Base-by-base conservation (phyloP, 1,284 basidiomycete species). In the Mycena citricolor region DNA sequence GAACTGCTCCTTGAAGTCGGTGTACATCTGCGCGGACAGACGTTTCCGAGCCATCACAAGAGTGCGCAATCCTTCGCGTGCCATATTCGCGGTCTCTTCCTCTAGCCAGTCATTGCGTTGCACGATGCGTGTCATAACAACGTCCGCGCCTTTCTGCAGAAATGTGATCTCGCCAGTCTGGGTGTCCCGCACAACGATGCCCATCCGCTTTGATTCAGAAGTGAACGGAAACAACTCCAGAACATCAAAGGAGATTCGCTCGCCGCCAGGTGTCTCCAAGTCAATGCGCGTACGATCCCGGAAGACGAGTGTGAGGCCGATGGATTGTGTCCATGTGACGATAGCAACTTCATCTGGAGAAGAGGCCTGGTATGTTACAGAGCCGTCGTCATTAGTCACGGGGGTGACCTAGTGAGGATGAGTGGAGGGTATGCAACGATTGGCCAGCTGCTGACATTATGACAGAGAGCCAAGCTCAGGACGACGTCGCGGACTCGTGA, bases 301-400 rank as follows among this genome's bases (percentile, higher is more conserved):
- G 56, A 84, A 84, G 10, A 85, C 77, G 17, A 99, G 80, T 0
- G 87, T 89, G 4, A 99, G 72, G 0, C 95, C 95, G 47, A 99
- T 88, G 0, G 91, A 94, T 57, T 93, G 88, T 1, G 95, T 98
- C 93, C 93, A 99, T 54, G 85, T 81, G n/a, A 99, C 95, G 54
- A 99, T 98, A 37, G 97, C 97, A 23, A 98, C 97, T 70, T 99
- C 97, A 61, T 99, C 97, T 0, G 97, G 97, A 1, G 94, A 98
- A 0, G 94, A 95, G 0, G 97, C 97, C 73, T 99, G 95, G 61
- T 99, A 99, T 0, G 94, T 97, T 31, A 97, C 75, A 0, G 83
- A 81, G 5, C 92, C 93, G 58, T 98, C 95, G 57, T 97, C 95
- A 60, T 97, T 93, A 11, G 76, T 79, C 2, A 97, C 91, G 0